Evolutionary conservation across 495 filamentous ascomycete species (phyloP).

Genomic region (Hypoxylon cercidicola): DNA sequence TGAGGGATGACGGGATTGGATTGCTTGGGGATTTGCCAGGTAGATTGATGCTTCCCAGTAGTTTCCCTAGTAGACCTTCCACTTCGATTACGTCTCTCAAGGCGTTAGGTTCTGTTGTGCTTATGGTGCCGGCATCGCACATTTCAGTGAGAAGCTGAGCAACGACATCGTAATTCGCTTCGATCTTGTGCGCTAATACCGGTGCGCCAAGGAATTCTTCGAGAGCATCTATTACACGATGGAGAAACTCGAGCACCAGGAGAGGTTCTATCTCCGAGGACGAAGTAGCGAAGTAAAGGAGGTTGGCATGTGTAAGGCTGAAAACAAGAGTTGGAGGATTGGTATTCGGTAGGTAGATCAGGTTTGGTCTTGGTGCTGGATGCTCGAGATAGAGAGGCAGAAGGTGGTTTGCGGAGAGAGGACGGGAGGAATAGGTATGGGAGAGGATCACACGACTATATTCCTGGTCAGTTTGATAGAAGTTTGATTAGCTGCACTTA

Average conservation of each 20-base stretch:
- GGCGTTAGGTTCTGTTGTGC: conserved; percentile 92
- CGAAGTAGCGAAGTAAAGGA: conserved; percentile 85
- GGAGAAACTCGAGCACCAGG: conserved; percentile 95
- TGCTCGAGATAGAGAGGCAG: conserved; percentile 90
- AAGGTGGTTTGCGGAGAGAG: conserved; percentile 78
- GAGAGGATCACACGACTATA: conserved; percentile 59
- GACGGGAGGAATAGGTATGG: conserved; percentile 72
- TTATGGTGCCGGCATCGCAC: conserved; percentile 92
- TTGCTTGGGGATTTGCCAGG: conserved; percentile 57
- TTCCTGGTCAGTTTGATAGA: conserved; percentile 8
- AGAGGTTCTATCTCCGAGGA: conserved; percentile 90
- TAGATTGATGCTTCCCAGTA: conserved; percentile 87
- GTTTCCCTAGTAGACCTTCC: conserved; percentile 86
- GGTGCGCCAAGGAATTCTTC: conserved; percentile 97
- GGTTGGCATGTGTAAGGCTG: conserved; percentile 83
- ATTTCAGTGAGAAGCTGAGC: conserved; percentile 94
- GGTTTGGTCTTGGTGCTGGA: conserved; percentile 81
- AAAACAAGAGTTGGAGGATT: conserved; percentile 90
- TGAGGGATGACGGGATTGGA: conserved; percentile 45
- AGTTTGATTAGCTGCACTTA: not conserved
- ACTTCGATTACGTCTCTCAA: conserved; percentile 91
- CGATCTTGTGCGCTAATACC: conserved; percentile 83
- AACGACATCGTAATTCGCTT: conserved; percentile 90
- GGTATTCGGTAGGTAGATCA: conserved; percentile 83
- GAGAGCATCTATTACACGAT: conserved; percentile 89